Percentiles rank a stretch among this genome's conserved stretches.
Conservation (phyloP, 192 early-diverging fungal species). For the Dispira simplex region DNA sequence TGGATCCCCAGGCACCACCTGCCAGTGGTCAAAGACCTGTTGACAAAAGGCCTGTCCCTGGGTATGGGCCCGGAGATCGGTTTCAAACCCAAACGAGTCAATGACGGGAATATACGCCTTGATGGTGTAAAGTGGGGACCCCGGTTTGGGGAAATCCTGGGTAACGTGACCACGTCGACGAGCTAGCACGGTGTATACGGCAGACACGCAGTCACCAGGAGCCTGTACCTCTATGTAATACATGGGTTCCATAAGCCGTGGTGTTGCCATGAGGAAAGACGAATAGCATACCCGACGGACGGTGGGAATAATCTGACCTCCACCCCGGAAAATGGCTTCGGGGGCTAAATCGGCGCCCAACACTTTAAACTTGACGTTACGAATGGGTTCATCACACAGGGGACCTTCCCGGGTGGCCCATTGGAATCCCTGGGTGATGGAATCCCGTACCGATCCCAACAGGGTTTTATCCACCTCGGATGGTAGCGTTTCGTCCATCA, state of each 20-base stretch:
- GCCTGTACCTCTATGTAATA: slow-evolving; percentile 95
- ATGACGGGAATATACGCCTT: slow-evolving; percentile 92
- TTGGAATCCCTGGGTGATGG: slow-evolving; percentile 90
- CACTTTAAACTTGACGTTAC: slow-evolving; percentile 90
- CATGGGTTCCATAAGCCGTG: slow-evolving; percentile 94
- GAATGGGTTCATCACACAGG: slow-evolving; percentile 92
- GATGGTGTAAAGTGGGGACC: slow-evolving; percentile 86
- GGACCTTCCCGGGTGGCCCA: slow-evolving; percentile 97
- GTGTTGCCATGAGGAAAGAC: slow-evolving; percentile 86
- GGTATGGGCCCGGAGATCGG: slow-evolving; percentile 89
- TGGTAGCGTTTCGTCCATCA: slow-evolving; percentile 92
- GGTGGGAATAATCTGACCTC: slow-evolving; percentile 94
- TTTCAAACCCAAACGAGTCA: slow-evolving; percentile 92
- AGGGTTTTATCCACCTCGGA: slow-evolving; percentile 78
- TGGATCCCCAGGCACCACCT: slow-evolving; percentile 94
- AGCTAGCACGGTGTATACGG: slow-evolving; percentile 87
- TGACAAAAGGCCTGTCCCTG: slow-evolving; percentile 96
- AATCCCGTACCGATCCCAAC: slow-evolving; percentile 63
- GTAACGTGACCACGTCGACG: slow-evolving; percentile 93
- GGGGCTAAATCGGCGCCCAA: slow-evolving; percentile 69
- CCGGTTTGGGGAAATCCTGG: slow-evolving; percentile 85
- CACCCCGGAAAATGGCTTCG: slow-evolving; percentile 82
- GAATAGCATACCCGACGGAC: slow-evolving; percentile 95
- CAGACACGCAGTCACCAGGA: slow-evolving; percentile 86
- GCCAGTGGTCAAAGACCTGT: slow-evolving; percentile 98